Evolutionary conservation across 306 rosid genomes (phyloP), one percentile per base, ranked within the genome.

Genomic region (Biancaea sappan): DNA sequence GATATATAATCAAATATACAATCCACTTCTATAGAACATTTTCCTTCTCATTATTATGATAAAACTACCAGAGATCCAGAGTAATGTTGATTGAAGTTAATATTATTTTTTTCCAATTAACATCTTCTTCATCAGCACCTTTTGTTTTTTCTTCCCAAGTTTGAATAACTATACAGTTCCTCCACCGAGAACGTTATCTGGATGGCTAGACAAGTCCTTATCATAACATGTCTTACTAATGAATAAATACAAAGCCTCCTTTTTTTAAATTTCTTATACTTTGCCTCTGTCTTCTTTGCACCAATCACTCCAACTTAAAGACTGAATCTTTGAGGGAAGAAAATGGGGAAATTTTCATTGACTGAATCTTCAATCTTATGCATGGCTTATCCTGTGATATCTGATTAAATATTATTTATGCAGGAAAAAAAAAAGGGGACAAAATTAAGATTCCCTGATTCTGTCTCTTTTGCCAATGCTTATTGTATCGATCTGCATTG

Each of bases 371-470:
- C n/a, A 79, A 72, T 79, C 75, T 58, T 66, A 51, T 38, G 72
- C 18, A 8, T 65, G 54, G 64, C 50, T 71, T 69, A 50, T 54
- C 40, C 44, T 12, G 26, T 28, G 26, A 38, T 14, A 16, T 51
- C 13, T 16, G 35, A 68, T 50, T n/a, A 26, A 61, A 74, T 25
- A 21, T 13, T 21, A 24, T 29, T 34, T 51, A 59, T 31, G 15
- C 21, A 24, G 25, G 41, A 22, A 18, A n/a, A 6, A 44, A 10
- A 31, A 66, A 29, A n/a, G 58, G 43, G 6, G 72, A 69, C 78
- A 74, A 79, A 71, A 71, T 69, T 66, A 47, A 65, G 87, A 82
- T 82, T 86, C 87, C 71, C 75, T 48, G 81, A 48, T 51, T 58
- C 65, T 37, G 37, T 69, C 32, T 29, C 38, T 46, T 70, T 47